Percentiles rank a stretch among this genome's conserved stretches.
phyloP scores from a whole-genome alignment of 306 rosid species.

The Styphnolobium japonicum region DNA sequence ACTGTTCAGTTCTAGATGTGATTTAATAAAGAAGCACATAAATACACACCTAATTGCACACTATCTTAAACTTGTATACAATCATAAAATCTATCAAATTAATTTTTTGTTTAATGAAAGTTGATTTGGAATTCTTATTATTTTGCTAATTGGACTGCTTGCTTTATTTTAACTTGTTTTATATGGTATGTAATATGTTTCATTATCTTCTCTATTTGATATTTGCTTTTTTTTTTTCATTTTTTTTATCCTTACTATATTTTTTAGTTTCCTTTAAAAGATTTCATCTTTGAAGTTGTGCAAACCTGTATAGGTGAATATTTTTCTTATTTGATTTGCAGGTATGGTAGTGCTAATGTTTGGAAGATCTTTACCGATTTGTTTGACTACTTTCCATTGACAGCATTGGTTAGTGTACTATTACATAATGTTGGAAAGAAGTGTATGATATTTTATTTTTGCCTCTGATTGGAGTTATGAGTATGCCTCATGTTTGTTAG shows the following conservation, averaged over 20 bases:
- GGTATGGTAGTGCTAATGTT: conserved; percentile 98
- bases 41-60: background rate
- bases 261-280: background rate
- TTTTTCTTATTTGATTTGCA: conserved; percentile 37
- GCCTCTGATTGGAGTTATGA: background rate
- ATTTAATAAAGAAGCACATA: background rate
- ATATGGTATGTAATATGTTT: background rate
- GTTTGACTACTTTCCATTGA: conserved; percentile 94
- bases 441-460: background rate
- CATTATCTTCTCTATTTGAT: background rate
- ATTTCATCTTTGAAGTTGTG: background rate
- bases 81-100: background rate
- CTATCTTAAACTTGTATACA: background rate
- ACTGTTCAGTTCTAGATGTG: background rate
- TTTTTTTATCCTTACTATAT: background rate
- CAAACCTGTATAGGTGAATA: conserved; percentile 13
- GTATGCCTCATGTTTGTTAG: background rate
- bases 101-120: background rate
- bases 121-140: background rate
- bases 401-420: conserved; percentile 81
- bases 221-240: background rate
- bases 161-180: background rate
- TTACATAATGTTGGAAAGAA: background rate
- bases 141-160: background rate
- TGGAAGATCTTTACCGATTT: conserved; percentile 95